These are phyloP conservation scores for Choanephora cucurbitarum DNA, from an alignment of 371 early-diverging fungal species.

Conservation along the genomic window DNA sequence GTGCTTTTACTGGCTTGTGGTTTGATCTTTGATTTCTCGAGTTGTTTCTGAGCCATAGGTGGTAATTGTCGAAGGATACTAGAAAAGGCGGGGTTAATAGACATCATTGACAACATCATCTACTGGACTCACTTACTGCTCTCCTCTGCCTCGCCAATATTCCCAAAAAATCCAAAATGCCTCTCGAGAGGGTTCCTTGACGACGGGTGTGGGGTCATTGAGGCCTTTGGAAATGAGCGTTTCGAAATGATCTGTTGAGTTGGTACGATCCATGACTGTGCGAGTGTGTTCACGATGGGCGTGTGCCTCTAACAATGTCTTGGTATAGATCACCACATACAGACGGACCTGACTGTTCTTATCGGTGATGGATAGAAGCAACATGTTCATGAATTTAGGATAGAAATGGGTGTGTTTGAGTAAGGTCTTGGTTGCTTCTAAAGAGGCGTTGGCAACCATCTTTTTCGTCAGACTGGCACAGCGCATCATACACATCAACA, in stretches of 20 bases:
- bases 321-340: constrained; percentile 37
- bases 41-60: constrained; percentile 30
- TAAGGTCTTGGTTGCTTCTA: constrained; percentile 35
- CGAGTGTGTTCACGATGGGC: constrained; percentile 38
- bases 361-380: constrained; percentile 39
- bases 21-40: constrained; percentile 33
- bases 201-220: constrained; percentile 47
- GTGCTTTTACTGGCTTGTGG: constrained; percentile 9
- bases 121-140: constrained; percentile 32
- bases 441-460: constrained; percentile 35
- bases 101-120: no score
- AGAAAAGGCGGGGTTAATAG: background rate
- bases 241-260: constrained; percentile 35
- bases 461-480: constrained; percentile 45
- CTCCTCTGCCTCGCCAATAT: constrained; percentile 48
- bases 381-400: constrained; percentile 39
- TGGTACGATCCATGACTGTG: constrained; percentile 37
- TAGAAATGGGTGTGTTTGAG: constrained; percentile 41
- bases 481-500: constrained; percentile 40
- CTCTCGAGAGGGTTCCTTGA: constrained; percentile 43
- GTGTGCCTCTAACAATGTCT: constrained; percentile 42
- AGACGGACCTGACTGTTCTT: constrained; percentile 51
- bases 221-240: constrained; percentile 43
- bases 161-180: constrained; percentile 50
- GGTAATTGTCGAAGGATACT: constrained; percentile 32